A percentile compares a stretch with the other conserved stretches of the same genome.
Evolutionary conservation across 1,284 basidiomycete species (phyloP).

Genomic region (Grifola frondosa): DNA sequence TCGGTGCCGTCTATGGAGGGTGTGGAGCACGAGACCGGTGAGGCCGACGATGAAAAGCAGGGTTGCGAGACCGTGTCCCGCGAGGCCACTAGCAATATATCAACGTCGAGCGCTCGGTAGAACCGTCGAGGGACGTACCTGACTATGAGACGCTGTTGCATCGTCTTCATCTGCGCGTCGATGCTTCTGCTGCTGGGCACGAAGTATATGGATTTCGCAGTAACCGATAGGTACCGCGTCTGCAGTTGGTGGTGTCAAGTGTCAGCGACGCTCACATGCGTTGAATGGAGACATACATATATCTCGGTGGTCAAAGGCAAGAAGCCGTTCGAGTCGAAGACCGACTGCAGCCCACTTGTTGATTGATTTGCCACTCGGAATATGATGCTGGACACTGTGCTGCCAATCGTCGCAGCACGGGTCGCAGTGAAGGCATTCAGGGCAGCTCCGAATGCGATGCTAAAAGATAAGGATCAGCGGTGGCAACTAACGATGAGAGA

Average conservation of each 20-base stretch:
- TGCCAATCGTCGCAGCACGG: slow-evolving; percentile 44
- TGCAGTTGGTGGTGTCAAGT: background rate
- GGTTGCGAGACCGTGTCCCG: slow-evolving; percentile 47
- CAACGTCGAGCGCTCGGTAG: slow-evolving; percentile 1
- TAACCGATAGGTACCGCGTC: slow-evolving; percentile 56
- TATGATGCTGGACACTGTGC: slow-evolving; percentile 55
- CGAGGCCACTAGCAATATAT: slow-evolving; percentile 41
- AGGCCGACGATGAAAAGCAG: slow-evolving; percentile 48
- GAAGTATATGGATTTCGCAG: slow-evolving; percentile 59
- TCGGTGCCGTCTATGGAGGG: slow-evolving; percentile 46
- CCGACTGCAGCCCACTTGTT: slow-evolving; percentile 37
- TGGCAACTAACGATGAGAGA: too few relatives aligned
- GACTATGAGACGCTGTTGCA: slow-evolving; percentile 49
- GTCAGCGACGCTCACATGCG: too few relatives aligned
- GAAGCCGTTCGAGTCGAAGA: slow-evolving; percentile 47
- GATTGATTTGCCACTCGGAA: slow-evolving; percentile 46
- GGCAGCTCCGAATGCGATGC: slow-evolving; percentile 24
- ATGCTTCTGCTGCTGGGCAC: slow-evolving; percentile 37
- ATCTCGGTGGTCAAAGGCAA: slow-evolving; percentile 46
- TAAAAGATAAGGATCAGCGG: too few relatives aligned
- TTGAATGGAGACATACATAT: slow-evolving; percentile 44
- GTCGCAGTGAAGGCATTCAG: slow-evolving; percentile 46
- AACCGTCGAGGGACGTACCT: slow-evolving; percentile 42
- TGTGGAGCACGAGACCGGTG: slow-evolving; percentile 45
- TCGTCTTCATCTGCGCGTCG: slow-evolving; percentile 37